Base-by-base conservation (phyloP, 306 rosid species). In the Prunus mongolica region DNA sequence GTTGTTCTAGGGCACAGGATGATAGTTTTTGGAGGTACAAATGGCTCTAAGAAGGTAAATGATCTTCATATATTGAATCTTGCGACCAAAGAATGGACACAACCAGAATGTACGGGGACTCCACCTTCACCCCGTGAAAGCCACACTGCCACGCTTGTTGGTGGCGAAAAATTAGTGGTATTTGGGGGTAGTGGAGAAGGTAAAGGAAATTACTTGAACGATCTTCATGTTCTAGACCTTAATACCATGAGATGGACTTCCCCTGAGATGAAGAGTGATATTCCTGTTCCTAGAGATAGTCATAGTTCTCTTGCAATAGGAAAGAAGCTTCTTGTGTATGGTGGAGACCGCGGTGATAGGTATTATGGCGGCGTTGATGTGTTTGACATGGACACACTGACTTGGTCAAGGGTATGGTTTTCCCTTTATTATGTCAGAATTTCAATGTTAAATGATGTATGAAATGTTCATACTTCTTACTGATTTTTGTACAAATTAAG, bases 101-200 rank as follows among this genome's bases (percentile, higher is more conserved):
- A 76, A 46, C 97, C 91, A 18, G 87, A 83, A 79, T 92, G 93
- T 80, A 77, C 83, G 41, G 99, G 99, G 52, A 81, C 73, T 51
- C 88, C 93, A 22, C 99, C 99, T 62, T 83, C 93, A 14, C 97
- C 99, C 13, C 86, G 99, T 6, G 99, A 95, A 80, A 95, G 99
- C 62, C 99, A 95, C 79, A 84, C 90, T 19, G 96, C 93, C 56
- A 95, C 97, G 2, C 91, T 92, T 6, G 82, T 95, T 67, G 87
- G 92, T 16, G 84, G 82, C 4, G 92, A 90, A 52, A 89, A 85
- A 70, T 32, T 95, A 60, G 96, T 91, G 65, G 74, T 95, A 20
- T 95, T 95, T 73, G 99, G 99, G 65, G 99, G 99, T 28, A 92
- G 97, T 82, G 99, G 99, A 52, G 97, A 92, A 84, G 97, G 97